Evolutionary conservation across 768 basidiomycete species (phyloP).

Genomic region (Hericium rajendrae): DNA sequence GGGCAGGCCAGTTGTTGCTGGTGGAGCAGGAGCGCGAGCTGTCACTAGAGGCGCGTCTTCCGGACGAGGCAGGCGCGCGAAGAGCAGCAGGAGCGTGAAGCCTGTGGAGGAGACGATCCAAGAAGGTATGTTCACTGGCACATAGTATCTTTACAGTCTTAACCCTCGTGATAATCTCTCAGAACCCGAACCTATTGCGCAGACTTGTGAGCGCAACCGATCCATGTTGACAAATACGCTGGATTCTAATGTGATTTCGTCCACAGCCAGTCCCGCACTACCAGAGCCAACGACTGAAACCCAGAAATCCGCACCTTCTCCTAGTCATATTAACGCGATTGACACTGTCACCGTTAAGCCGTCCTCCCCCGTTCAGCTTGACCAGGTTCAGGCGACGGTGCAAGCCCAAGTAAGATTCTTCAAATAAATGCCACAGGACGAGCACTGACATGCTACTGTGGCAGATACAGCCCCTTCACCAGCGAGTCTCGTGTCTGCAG

Average conservation of each 20-base stretch:
- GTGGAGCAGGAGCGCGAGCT: slow-evolving; percentile 56
- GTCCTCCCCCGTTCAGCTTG: too few relatives aligned
- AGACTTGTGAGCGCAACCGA: too few relatives aligned
- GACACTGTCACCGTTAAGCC: too few relatives aligned
- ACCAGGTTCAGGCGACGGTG: too few relatives aligned
- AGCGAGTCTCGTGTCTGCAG: slow-evolving; percentile 8
- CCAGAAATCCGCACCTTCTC: too few relatives aligned
- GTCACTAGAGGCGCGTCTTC: slow-evolving; percentile 50
- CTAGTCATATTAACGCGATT: too few relatives aligned
- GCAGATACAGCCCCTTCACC: slow-evolving; percentile 10
- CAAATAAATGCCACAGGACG: not conserved
- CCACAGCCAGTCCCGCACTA: not conserved
- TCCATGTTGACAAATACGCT: too few relatives aligned
- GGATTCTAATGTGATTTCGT: not conserved
- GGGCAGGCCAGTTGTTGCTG: slow-evolving; percentile 56
- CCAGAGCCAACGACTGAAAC: too few relatives aligned
- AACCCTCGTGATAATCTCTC: not conserved
- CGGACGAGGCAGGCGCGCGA: slow-evolving; percentile 40
- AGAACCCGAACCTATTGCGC: not conserved
- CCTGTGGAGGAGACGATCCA: slow-evolving; percentile 50
- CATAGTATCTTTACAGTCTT: not conserved
- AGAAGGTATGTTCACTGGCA: slow-evolving; percentile 18
- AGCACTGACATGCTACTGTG: not conserved
- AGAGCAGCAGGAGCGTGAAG: slow-evolving; percentile 39
- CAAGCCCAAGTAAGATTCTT: not conserved